These are phyloP conservation scores for Serendipita vermifera DNA, from an alignment of 768 basidiomycete species.

Conservation along the genomic window DNA sequence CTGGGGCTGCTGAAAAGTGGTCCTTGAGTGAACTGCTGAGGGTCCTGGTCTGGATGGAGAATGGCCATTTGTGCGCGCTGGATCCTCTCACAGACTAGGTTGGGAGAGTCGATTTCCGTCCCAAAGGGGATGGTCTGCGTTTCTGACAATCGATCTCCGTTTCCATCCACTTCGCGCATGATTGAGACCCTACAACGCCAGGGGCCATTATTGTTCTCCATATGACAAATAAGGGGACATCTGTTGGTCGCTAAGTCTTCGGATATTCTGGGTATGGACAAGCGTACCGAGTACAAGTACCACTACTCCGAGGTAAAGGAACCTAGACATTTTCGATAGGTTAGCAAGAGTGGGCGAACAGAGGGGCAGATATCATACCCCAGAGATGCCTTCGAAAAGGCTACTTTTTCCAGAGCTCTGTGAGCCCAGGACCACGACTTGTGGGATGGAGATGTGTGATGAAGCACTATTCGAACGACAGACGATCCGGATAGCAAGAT, in stretches of 20 bases:
- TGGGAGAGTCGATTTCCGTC: neutral
- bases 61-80: neutral
- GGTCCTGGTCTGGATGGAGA: neutral
- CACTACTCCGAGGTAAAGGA: neutral
- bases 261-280: too few species aligned
- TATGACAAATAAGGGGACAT: slow-evolving; percentile 5
- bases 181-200: neutral
- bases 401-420: slow-evolving; percentile 6
- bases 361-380: neutral
- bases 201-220: neutral
- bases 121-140: neutral
- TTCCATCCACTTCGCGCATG: neutral
- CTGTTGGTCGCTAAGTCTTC: neutral
- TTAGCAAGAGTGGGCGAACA: neutral
- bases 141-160: neutral
- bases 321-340: neutral
- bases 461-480: too few species aligned
- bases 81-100: neutral
- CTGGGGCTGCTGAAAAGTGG: neutral
- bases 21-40: neutral
- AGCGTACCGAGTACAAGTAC: slow-evolving; percentile 2
- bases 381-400: slow-evolving; percentile 4
- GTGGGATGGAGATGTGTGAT: neutral
- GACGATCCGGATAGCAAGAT: too few species aligned
- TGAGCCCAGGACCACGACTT: neutral